Evolutionary conservation across 225 moss, liverwort and hornwort species (phyloP).

Genomic region (Bryoerythrophyllum caledonicum): DNA sequence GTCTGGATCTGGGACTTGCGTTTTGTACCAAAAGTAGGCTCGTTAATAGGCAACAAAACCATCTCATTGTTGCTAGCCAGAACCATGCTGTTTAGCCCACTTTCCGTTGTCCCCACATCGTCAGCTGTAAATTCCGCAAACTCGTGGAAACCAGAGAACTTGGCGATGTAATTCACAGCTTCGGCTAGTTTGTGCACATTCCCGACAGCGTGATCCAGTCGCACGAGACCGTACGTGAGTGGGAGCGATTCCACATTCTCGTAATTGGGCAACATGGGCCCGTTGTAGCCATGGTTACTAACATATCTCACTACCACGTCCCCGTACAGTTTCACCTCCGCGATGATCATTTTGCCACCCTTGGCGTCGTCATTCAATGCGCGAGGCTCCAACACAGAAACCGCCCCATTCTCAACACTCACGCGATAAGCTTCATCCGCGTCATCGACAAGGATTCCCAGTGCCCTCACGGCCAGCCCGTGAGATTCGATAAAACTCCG

Average conservation of each 20-base stretch:
- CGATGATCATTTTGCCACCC: constrained; percentile 64
- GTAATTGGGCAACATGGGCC: constrained; percentile 80
- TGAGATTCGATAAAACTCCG: constrained; percentile 58
- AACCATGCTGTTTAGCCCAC: constrained; percentile 77
- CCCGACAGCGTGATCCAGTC: constrained; percentile 82
- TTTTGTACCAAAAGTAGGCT: constrained; percentile 71
- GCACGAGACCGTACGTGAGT: constrained; percentile 70
- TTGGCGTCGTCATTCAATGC: constrained; percentile 47
- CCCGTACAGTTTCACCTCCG: constrained; percentile 82
- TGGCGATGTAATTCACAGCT: constrained; percentile 53
- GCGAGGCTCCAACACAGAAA: constrained; percentile 62
- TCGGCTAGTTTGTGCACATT: constrained; percentile 67
- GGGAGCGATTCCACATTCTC: constrained; percentile 79
- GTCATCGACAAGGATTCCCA: constrained; percentile 82
- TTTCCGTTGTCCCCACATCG: constrained; percentile 69
- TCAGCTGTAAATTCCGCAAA: constrained; percentile 73
- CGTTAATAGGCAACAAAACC: constrained; percentile 78
- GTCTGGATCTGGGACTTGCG: constrained; percentile 83
- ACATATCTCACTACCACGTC: constrained; percentile 87
- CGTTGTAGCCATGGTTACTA: constrained; percentile 82
- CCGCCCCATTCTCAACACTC: constrained; percentile 75
- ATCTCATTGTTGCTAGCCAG: constrained; percentile 79
- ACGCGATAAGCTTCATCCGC: constrained; percentile 59
- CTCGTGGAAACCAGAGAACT: constrained; percentile 79
- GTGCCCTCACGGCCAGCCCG: constrained; percentile 82